These are phyloP conservation scores for Kalmusia sp. DNA, from an alignment of 2,329 filamentous ascomycete species.

Conservation along the genomic window DNA sequence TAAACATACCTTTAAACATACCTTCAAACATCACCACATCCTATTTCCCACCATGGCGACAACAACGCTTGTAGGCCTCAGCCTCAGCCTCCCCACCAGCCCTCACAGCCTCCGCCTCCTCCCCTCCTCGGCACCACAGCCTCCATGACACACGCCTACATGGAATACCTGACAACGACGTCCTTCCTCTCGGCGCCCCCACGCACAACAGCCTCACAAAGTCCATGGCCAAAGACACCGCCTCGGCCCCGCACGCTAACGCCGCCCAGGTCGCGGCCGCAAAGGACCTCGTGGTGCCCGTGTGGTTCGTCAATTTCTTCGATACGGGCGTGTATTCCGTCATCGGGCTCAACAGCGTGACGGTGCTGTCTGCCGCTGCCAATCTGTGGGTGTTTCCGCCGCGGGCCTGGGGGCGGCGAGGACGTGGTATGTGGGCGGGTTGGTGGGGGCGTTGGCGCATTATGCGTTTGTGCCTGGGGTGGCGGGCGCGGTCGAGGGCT, in stretches of 20 bases:
- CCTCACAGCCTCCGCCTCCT: conserved; percentile 28
- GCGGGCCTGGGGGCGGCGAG: conserved; percentile 8
- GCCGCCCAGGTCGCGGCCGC: conserved; percentile 11
- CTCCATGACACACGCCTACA: conserved; percentile 34
- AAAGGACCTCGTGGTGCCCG: conserved; percentile 19
- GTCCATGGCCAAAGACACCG: background rate
- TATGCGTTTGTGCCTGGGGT: conserved; percentile 29
- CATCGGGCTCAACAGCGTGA: conserved; percentile 26
- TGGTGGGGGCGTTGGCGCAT: conserved; percentile 27
- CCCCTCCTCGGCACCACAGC: conserved; percentile 32
- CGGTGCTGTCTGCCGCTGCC: conserved; percentile 12
- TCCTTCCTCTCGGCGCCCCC: conserved; percentile 24
- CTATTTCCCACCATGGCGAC: conserved; percentile 8
- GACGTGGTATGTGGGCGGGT: conserved; percentile 17
- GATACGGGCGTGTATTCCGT: conserved; percentile 26
- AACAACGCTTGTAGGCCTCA: conserved; percentile 9
- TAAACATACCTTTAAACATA: too few species aligned
- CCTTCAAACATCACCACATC: background rate
- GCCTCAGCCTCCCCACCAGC: conserved; percentile 11
- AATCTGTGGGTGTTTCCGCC: conserved; percentile 20
- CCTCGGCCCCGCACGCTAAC: background rate
- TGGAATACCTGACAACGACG: conserved; percentile 29
- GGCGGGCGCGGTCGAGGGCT: conserved; percentile 13
- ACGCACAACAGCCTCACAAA: conserved; percentile 7
- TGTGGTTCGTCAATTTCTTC: conserved; percentile 30